Conservation (phyloP, 2,329 filamentous ascomycete species). For the Cryphonectria naterciae region DNA sequence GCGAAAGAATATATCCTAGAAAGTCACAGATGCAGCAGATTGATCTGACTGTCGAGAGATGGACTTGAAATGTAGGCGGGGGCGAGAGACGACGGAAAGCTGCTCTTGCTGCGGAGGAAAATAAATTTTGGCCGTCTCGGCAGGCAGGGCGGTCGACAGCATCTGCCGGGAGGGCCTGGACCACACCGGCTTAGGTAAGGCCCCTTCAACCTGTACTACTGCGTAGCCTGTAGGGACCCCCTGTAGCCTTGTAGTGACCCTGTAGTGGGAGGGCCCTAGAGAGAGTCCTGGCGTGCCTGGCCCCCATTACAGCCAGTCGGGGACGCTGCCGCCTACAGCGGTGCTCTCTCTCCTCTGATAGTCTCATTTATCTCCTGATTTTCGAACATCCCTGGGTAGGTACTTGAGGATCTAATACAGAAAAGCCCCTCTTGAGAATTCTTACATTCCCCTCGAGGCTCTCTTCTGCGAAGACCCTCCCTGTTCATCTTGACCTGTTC, state of each 20-base stretch:
- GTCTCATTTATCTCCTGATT: background rate
- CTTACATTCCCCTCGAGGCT: background rate
- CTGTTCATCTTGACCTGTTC: background rate
- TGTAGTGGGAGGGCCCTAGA: background rate
- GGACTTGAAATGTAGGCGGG: background rate
- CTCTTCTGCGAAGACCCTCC: background rate
- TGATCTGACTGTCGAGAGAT: background rate
- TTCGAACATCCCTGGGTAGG: background rate
- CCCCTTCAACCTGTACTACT: background rate
- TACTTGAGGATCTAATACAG: background rate
- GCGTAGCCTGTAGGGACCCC: background rate
- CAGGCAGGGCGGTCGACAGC: background rate
- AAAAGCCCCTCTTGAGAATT: background rate
- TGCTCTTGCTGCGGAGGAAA: background rate
- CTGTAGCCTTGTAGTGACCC: background rate
- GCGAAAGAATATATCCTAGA: background rate
- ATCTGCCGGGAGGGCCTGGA: background rate
- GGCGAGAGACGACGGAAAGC: background rate
- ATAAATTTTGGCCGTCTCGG: conserved; percentile 16
- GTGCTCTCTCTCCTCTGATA: background rate
- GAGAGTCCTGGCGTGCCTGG: background rate
- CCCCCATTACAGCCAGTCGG: conserved; percentile 13
- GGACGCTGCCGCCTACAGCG: conserved; percentile 10
- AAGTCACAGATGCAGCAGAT: background rate
- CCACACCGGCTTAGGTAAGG: conserved; percentile 10